Evolutionary conservation across 2,329 filamentous ascomycete genomes (phyloP), one percentile per base, ranked within the genome.

Genomic region (Phaeophleospora eucalypticola): DNA sequence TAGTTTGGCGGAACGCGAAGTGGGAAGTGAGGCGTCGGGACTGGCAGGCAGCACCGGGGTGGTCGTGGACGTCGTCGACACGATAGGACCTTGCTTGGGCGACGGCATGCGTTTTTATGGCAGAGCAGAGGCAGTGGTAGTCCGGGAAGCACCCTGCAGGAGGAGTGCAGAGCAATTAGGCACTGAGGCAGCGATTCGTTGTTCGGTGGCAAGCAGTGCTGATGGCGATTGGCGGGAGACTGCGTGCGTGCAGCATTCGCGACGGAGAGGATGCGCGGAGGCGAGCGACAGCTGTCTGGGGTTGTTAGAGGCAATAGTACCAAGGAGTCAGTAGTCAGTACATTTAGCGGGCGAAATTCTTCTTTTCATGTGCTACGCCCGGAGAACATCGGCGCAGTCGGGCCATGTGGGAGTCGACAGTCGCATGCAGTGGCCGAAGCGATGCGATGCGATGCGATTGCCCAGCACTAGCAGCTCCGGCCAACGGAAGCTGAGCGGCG

Each of bases 91-190:
- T 48, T 38, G 43, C 40, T 37, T 48, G 40, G 44, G 35, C 40
- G 35, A 41, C 41, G 44, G 24, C 19, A 12, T 12, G 24, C 12
- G 24, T 29, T 6, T 29, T 54, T 46, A 18, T 45, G 43, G 49
- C 49, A 49, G 48, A 36, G 18, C 46, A 27, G 39, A 38, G 34
- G n/a, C 27, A 14, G 16, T 32, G 16, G 40, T 17, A 21, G 17
- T 4, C 21, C 32, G 44, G 49, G 50, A 40, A 46, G 41, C 37
- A 36, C 51, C 51, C 47, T 53, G 50, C 46, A 53, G 36, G n/a
- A 34, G 4, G 21, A 38, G 38, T 9, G n/a, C 20, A 39, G 20
- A 27, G 21, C 27, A 15, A 8, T 36, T 44, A 16, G 29, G 44
- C 29, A 41, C 29, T 40, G 33, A 24, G 45, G 39, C 46, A 46